phyloP scores from a whole-genome alignment of 2,329 filamentous ascomycete genomes.

The Mariannaea sp. region DNA sequence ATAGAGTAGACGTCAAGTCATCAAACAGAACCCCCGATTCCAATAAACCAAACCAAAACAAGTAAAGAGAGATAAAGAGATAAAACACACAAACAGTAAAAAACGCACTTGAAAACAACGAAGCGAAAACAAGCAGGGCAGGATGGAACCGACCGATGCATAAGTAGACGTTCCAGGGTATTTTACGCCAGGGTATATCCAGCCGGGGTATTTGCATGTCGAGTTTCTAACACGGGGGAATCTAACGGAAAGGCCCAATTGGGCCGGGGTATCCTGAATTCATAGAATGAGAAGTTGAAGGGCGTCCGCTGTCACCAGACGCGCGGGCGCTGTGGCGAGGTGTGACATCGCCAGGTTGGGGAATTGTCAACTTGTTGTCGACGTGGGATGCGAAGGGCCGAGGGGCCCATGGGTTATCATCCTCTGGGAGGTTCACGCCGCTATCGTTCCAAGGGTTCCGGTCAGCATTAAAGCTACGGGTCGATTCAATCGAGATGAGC shows the following conservation, averaged over 20 bases:
- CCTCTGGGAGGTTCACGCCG: constrained; percentile 90
- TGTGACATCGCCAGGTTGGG: constrained; percentile 79
- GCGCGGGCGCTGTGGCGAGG: constrained; percentile 82
- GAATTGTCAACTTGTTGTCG: constrained; percentile 65
- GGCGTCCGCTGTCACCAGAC: constrained; percentile 89
- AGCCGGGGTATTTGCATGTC: constrained; percentile 64
- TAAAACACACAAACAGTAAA: constrained; percentile 30
- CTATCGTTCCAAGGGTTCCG: constrained; percentile 98
- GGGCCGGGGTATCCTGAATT: constrained; percentile 95
- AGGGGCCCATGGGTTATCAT: constrained; percentile 71
- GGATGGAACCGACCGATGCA: constrained; percentile 54
- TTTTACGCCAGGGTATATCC: constrained; percentile 70
- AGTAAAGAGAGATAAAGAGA: constrained; percentile 26
- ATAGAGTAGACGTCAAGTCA: constrained; percentile 44
- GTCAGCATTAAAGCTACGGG: constrained; percentile 86
- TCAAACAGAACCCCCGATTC: constrained; percentile 41
- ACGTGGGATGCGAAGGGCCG: constrained; percentile 69
- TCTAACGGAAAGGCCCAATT: constrained; percentile 89
- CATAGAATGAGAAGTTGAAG: constrained; percentile 92
- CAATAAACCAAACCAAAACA: constrained; percentile 33
- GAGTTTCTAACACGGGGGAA: constrained; percentile 52
- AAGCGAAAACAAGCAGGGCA: constrained; percentile 41
- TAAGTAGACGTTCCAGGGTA: constrained; percentile 54
- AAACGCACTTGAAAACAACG: constrained; percentile 31
- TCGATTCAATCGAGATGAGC: constrained; percentile 93